Percentiles rank a stretch among this genome's conserved stretches.
Evolutionary conservation across 768 basidiomycete genomes (phyloP).

Genomic region (Suillus ampliporus): DNA sequence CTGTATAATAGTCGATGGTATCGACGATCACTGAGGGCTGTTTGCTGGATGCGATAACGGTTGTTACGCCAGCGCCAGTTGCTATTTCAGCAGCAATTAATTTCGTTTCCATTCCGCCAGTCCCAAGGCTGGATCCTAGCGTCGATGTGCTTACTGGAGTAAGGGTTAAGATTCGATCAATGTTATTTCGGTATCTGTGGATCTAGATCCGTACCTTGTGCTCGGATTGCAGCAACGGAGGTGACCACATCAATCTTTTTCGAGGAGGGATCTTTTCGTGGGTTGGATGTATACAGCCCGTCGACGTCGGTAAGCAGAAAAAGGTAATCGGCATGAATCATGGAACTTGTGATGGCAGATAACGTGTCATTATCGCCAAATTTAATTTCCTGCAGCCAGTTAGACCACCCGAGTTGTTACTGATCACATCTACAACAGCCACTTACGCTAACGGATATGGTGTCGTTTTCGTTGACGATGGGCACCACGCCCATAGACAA

Average conservation of each 20-base stretch:
- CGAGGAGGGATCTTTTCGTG: slow-evolving; percentile 86
- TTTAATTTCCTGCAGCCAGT: slow-evolving; percentile 87
- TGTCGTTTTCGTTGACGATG: slow-evolving; percentile 99
- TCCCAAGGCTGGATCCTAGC: slow-evolving; percentile 90
- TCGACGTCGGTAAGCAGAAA: slow-evolving; percentile 98
- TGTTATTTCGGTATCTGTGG: not conserved
- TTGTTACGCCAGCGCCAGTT: slow-evolving; percentile 92
- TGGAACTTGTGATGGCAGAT: slow-evolving; percentile 95
- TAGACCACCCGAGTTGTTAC: not conserved
- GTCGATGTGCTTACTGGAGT: slow-evolving; percentile 87
- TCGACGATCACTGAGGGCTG: slow-evolving; percentile 72
- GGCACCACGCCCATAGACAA: slow-evolving; percentile 94
- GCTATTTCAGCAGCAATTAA: slow-evolving; percentile 98
- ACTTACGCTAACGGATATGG: slow-evolving; percentile 94
- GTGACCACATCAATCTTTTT: slow-evolving; percentile 81
- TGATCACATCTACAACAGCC: not conserved
- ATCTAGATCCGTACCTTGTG: slow-evolving; percentile 61
- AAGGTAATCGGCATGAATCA: slow-evolving; percentile 97
- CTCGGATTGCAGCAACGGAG: slow-evolving; percentile 81
- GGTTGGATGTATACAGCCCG: slow-evolving; percentile 94
- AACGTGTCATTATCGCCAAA: slow-evolving; percentile 99
- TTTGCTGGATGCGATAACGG: slow-evolving; percentile 87
- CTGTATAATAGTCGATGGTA: slow-evolving; percentile 80
- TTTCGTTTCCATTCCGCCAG: slow-evolving; percentile 99
- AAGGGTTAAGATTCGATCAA: not conserved